Base-by-base conservation (phyloP, 2,329 filamentous ascomycete species). In the Chrysoporthe puriensis region DNA sequence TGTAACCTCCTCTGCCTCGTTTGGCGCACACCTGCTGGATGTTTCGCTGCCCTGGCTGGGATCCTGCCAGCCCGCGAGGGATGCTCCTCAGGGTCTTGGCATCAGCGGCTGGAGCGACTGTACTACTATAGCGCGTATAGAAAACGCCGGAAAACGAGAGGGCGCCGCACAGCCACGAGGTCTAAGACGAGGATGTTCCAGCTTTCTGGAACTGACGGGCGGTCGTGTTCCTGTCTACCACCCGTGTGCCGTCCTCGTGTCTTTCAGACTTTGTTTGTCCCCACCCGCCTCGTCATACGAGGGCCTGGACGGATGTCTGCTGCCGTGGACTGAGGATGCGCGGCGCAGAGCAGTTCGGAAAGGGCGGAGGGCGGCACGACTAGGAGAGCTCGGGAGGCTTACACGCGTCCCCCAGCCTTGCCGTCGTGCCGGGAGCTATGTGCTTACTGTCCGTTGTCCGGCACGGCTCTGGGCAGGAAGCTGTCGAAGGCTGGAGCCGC, bases 201-300 rank as follows among this genome's bases (percentile, higher is more conserved):
- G 44, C 42, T 34, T 9, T 44, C 59, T 48, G 59, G n/a, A 2
- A 8, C 13, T 1, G 16, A 4, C 43, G 32, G 59, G 26, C 59
- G 42, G 42, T 61, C 40, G 43, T 61, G 40, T 48, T 36, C 58
- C 42, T n/a, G 60, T 26, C 44, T 42, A 14, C 18, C 60, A 9
- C 6, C 36, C 36, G 26, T 26, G 26, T 26, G 26, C 26, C 59
- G 59, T 36, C 26, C 44, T 34, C 59, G 44, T 36, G 44, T 62
- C 34, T 34, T 48, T 26, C 60, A 46, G 54, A 52, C 62, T 43
- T 52, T 60, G 34, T 42, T 50, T 60, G 66, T 64, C 34, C 32
- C 65, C 65, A 63, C 58, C n/a, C 32, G 59, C 21, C 40, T 67
- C 60, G 50, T 60, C 65, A 52, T 54, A 64, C 48, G 58, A 36